Evolutionary conservation across 805 yeast genomes (phyloP).

Genomic region (Candida sakaeoensis): DNA sequence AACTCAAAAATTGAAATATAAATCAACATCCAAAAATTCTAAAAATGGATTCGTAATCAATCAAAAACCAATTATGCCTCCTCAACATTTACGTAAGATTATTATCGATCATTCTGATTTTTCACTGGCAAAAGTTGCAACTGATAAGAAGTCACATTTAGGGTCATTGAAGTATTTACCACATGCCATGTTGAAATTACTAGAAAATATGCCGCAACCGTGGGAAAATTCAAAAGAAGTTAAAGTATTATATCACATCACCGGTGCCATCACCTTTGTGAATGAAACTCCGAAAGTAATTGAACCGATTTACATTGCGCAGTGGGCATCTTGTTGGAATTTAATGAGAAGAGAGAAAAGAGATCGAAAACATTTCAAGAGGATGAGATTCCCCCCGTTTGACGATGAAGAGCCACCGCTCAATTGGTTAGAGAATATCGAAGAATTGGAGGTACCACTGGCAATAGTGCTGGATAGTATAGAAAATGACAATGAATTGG

Average conservation of each 20-base stretch:
- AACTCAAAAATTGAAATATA: constrained; percentile 56
- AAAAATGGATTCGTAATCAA: constrained; percentile 51
- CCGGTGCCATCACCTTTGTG: constrained; percentile 95
- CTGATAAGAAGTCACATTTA: constrained; percentile 81
- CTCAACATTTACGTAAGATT: constrained; percentile 85
- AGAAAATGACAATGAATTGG: constrained; percentile 56
- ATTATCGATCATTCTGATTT: constrained; percentile 82
- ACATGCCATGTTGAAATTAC: constrained; percentile 81
- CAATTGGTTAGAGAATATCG: constrained; percentile 75
- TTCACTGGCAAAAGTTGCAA: constrained; percentile 70
- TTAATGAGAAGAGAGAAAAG: constrained; percentile 93
- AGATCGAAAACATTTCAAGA: constrained; percentile 82
- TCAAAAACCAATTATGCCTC: constrained; percentile 80
- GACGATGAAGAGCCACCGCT: constrained; percentile 97
- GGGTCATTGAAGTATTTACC: constrained; percentile 95
- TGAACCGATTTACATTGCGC: constrained; percentile 87
- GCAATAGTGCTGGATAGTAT: constrained; percentile 67
- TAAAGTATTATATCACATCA: constrained; percentile 78
- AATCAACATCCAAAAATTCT: constrained; percentile 18
- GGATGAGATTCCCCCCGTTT: constrained; percentile 93
- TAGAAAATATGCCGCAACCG: constrained; percentile 98
- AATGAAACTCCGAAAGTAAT: constrained; percentile 89
- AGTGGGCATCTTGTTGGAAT: constrained; percentile 93
- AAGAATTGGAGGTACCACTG: constrained; percentile 69
- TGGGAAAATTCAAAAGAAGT: constrained; percentile 92